Evolutionary conservation across 768 basidiomycete species (phyloP), one percentile per base, ranked within the genome.

Genomic region (Mycena galericulata): DNA sequence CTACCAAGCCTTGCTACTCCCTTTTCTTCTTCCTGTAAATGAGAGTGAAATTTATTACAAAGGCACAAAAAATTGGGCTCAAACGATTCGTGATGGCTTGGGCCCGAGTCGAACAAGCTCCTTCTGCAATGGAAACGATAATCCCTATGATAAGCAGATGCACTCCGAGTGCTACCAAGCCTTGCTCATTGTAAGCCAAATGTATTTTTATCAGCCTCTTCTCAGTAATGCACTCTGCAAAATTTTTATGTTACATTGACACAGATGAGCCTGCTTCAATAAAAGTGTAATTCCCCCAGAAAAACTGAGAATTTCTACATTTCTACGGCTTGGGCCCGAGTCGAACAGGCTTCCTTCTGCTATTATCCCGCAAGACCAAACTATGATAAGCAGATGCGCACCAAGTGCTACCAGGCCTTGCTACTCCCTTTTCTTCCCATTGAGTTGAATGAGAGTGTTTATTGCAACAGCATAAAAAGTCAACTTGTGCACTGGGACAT

Each of bases 81-180:
- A 27, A 15, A 15, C n/a, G n/a, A n/a, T n/a, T n/a, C n/a, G n/a
- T 45, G 6, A 55, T 38, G 53, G 24, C 53, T 32, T 55, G 36
- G 36, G 53, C 53, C 20, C 53, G 53, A 55, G 36, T 55, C 36
- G 53, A 55, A 55, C 53, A 36, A 55, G 53, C 53, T 24, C 36
- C 24, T 38, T 47, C 7, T 27, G 46, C 46, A 26, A 14, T 18
- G 27, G 2, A n/a, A 22, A 6, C 17, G 6, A n/a, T n/a, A n/a
- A n/a, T n/a, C n/a, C 5, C 41, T 5, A 11, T 41, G 8, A n/a
- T n/a, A n/a, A n/a, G n/a, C n/a, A n/a, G n/a, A n/a, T n/a, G n/a
- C n/a, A n/a, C n/a, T n/a, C n/a, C n/a, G 43, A n/a, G n/a, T 22
- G 51, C 51, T 12, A 12, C 54, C 54, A 41, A 40, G 54, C 54